These are phyloP conservation scores for Comarum palustre DNA, from an alignment of 306 rosid species.

Conservation along the genomic window DNA sequence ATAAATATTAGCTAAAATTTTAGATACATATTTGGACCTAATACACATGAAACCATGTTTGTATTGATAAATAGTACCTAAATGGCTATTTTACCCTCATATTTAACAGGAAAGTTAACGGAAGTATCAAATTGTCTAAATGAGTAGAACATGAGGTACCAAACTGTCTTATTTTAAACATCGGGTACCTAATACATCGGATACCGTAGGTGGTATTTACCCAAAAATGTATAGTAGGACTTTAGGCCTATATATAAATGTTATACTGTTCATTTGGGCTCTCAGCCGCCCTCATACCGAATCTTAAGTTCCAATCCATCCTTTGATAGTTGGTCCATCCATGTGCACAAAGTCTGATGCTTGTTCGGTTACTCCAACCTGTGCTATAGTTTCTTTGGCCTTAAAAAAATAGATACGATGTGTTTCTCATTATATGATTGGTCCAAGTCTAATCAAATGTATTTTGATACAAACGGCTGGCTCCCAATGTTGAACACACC, in stretches of 20 bases:
- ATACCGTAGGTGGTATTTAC: no score
- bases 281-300: neutral
- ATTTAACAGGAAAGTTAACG: no score
- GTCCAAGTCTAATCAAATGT: neutral
- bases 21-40: no score
- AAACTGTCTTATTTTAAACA: no score
- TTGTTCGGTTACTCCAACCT: neutral
- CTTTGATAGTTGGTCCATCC: neutral
- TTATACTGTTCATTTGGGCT: neutral
- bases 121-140: no score
- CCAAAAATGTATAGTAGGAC: no score
- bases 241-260: neutral
- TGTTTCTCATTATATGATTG: neutral
- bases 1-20: no score
- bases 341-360: neutral
- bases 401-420: neutral
- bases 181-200: no score
- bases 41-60: no score
- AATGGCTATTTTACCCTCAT: no score
- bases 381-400: neutral
- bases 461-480: neutral
- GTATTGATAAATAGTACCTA: no score
- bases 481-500: conserved; percentile 19
- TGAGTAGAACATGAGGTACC: no score
- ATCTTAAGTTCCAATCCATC: neutral